Evolutionary conservation across 371 early-diverging fungal species (phyloP).

Genomic region (Blakeslea trispora): DNA sequence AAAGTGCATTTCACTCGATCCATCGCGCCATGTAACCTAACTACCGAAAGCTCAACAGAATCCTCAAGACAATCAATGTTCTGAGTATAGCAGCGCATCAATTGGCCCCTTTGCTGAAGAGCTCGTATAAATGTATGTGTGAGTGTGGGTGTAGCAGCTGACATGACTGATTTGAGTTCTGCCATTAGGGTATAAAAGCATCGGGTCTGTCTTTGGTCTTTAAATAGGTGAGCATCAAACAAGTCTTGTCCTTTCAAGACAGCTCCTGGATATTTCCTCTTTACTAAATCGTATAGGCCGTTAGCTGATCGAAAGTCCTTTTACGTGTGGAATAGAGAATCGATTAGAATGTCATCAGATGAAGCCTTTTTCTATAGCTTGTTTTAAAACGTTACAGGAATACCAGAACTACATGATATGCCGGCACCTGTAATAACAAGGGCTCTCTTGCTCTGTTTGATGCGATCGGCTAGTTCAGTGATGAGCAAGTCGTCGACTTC

Average conservation of each 20-base stretch:
- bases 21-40: slow-evolving; percentile 93
- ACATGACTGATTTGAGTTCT: slow-evolving; percentile 78
- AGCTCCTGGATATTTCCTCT: slow-evolving; percentile 69
- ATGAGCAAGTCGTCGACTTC: slow-evolving; percentile 44
- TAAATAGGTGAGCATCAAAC: slow-evolving; percentile 93
- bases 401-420: slow-evolving; percentile 88
- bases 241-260: slow-evolving; percentile 89
- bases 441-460: slow-evolving; percentile 65
- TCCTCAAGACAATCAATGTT: slow-evolving; percentile 96
- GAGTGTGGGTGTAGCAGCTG: slow-evolving; percentile 76
- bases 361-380: no score
- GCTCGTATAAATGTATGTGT: slow-evolving; percentile 87
- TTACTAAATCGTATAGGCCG: slow-evolving; percentile 82
- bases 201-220: slow-evolving; percentile 66
- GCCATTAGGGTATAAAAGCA: slow-evolving; percentile 95
- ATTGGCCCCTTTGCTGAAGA: slow-evolving; percentile 70
- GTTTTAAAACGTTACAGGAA: slow-evolving; percentile 65
- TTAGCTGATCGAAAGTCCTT: slow-evolving; percentile 84
- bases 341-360: neutral
- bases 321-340: neutral
- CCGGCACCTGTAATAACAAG: slow-evolving; percentile 92
- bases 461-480: slow-evolving; percentile 49
- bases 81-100: slow-evolving; percentile 94
- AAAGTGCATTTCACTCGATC: slow-evolving; percentile 82
- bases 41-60: slow-evolving; percentile 62